Base-by-base conservation (phyloP, 805 yeast genomes). In the Kazachstania kunashirensis region DNA sequence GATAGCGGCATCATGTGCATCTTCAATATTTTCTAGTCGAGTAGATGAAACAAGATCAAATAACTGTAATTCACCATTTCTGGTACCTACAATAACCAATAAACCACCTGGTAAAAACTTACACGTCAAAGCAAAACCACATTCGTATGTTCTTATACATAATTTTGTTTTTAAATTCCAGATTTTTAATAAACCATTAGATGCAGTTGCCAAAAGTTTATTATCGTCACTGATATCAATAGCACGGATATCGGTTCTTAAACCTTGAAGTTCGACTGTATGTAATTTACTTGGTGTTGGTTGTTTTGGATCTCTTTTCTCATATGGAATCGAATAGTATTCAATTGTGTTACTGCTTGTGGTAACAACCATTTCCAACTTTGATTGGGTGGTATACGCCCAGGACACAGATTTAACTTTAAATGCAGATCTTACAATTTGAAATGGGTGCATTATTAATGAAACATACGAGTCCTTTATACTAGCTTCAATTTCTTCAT, bases 101-200 rank as follows among this genome's bases (percentile, higher is more conserved):
- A 86, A 68, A 38, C 94, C 96, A 45, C 97, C 97, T 0, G 97
- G 97, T 37, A 92, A 66, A 49, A 92, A 86, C 50, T 75, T 73
- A 42, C 83, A 70, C 41, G 84, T 71, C 35, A 92, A 65, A 0
- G 94, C 84, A 56, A 89, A 85, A 2, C 96, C 96, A 45, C 94
- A 74, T 24, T 79, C 88, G 52, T 92, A 82, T 0, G 94, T 81
- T 52, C 98, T 71, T 34, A 92, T 69, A 48, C 95, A 89, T 43
- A 77, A 73, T 14, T 65, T 67, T 1, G 89, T 77, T 43, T 69
- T 68, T 20, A 81, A 56, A 53, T 92, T 92, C 96, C 96, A 88
- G 16, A 92, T 69, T 53, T 92, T 92, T 43, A 92, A 62, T 46
- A 75, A 72, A 16, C 96, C 96, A 52, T 86, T 85, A 3, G 96